These are phyloP conservation scores for Candida ficus DNA, from an alignment of 805 yeast genomes.

Conservation along the genomic window DNA sequence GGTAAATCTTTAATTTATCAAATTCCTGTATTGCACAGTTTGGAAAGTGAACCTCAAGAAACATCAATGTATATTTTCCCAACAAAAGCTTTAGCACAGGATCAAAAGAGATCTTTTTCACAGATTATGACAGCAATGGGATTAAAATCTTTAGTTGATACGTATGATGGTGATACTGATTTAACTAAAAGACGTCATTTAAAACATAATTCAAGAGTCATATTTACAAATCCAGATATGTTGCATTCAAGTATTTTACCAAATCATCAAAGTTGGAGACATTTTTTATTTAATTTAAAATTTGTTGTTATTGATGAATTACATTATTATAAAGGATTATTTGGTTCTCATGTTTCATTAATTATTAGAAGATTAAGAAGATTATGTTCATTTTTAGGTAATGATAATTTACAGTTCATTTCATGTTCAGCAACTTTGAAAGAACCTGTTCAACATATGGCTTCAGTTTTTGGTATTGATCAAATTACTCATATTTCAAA, in stretches of 20 bases:
- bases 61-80: constrained; percentile 91
- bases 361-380: constrained; percentile 78
- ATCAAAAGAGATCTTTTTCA: constrained; percentile 79
- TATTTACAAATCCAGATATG: constrained; percentile 95
- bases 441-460: constrained; percentile 69
- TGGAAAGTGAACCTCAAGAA: constrained; percentile 34
- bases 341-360: constrained; percentile 88
- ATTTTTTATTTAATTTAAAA: constrained; percentile 57
- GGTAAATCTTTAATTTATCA: constrained; percentile 95
- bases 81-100: constrained; percentile 96
- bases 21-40: constrained; percentile 60
- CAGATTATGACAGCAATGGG: constrained; percentile 50
- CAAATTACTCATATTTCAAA: constrained; percentile 52
- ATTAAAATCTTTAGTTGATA: constrained; percentile 52
- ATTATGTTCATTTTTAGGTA: constrained; percentile 49
- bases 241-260: constrained; percentile 84
- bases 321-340: constrained; percentile 84
- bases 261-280: constrained; percentile 65
- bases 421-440: constrained; percentile 93
- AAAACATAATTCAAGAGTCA: constrained; percentile 62
- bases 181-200: constrained; percentile 45
- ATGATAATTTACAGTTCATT: constrained; percentile 55
- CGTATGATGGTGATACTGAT: constrained; percentile 94
- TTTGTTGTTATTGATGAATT: constrained; percentile 80
- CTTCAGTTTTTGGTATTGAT: constrained; percentile 65